A percentile compares a stretch with the other conserved stretches of the same genome.
These are phyloP conservation scores for Scortechinia acanthostroma DNA, from an alignment of 2,329 filamentous ascomycete genomes.

Conservation along the genomic window DNA sequence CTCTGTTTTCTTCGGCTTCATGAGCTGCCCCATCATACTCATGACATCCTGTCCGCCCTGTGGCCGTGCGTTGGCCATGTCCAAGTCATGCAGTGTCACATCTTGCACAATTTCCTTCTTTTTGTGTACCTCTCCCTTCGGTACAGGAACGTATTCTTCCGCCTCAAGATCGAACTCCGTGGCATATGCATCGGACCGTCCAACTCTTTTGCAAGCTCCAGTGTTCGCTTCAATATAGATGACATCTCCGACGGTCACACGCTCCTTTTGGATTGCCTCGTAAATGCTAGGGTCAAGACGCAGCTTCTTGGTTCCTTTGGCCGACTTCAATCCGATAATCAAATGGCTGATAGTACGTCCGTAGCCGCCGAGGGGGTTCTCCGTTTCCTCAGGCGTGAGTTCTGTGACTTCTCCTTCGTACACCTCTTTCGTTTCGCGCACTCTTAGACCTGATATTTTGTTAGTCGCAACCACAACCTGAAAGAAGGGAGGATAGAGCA, in stretches of 20 bases:
- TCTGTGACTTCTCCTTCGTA: conserved; percentile 98
- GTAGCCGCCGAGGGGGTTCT: conserved; percentile 94
- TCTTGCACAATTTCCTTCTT: conserved; percentile 99
- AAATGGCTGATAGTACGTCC: conserved; percentile 96
- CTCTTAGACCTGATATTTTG: conserved; percentile 49
- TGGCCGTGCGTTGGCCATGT: conserved; percentile 88
- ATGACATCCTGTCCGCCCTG: conserved; percentile 98
- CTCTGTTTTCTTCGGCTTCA: conserved; percentile 99
- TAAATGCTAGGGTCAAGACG: conserved; percentile 96
- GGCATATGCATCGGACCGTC: conserved; percentile 89
- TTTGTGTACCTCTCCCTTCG: conserved; percentile 98
- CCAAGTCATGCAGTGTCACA: conserved; percentile 91
- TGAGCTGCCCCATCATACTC: conserved; percentile 99
- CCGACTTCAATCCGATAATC: conserved; percentile 88
- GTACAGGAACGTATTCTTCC: conserved; percentile 96
- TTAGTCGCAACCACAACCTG: neutral
- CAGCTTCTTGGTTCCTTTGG: conserved; percentile 95
- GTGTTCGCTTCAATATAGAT: conserved; percentile 99
- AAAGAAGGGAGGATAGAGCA: neutral
- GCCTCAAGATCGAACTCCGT: conserved; percentile 98
- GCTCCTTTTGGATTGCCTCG: conserved; percentile 97
- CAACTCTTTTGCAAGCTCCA: conserved; percentile 92
- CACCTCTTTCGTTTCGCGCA: conserved; percentile 97
- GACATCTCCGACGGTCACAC: conserved; percentile 90
- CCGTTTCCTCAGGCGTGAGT: conserved; percentile 92